These are phyloP conservation scores for Moricandia arvensis DNA, from an alignment of 345 rosid genomes.

Conservation along the genomic window DNA sequence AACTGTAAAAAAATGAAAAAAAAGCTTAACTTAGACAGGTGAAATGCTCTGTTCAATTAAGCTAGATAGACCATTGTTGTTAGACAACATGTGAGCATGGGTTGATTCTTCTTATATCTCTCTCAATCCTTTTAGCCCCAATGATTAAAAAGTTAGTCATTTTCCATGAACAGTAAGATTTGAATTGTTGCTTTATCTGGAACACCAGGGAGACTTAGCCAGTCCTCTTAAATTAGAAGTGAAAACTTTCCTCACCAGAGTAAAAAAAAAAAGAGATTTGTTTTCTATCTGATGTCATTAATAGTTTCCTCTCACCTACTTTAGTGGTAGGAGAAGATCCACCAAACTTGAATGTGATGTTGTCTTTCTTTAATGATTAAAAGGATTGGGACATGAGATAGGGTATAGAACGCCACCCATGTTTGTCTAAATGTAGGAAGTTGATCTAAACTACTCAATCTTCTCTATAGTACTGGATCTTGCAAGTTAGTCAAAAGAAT, in stretches of 20 bases:
- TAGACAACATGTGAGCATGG: neutral
- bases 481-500: neutral
- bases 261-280: conserved; percentile 1
- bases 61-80: neutral
- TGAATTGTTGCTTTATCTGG: conserved; percentile 37
- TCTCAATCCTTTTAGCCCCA: conserved; percentile 51
- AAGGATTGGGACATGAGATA: conserved; percentile 37
- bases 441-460: conserved; percentile 16
- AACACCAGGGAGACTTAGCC: conserved; percentile 35
- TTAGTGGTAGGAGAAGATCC: conserved; percentile 36
- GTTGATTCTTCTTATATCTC: conserved; percentile 22
- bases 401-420: conserved; percentile 37
- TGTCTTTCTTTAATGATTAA: conserved; percentile 36
- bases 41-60: neutral
- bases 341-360: conserved; percentile 40
- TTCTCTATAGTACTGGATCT: neutral
- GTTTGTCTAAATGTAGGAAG: conserved; percentile 33
- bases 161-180: conserved; percentile 56
- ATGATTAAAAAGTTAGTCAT: conserved; percentile 40
- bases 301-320: conserved; percentile 30
- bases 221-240: conserved; percentile 35
- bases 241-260: conserved; percentile 37
- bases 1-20: neutral
- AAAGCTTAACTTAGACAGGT: neutral
- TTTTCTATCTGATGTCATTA: conserved; percentile 29